A percentile compares a stretch with the other conserved stretches of the same genome.
Evolutionary conservation across 257 asterid genomes (phyloP).

Genomic region (Jasminum sambac): DNA sequence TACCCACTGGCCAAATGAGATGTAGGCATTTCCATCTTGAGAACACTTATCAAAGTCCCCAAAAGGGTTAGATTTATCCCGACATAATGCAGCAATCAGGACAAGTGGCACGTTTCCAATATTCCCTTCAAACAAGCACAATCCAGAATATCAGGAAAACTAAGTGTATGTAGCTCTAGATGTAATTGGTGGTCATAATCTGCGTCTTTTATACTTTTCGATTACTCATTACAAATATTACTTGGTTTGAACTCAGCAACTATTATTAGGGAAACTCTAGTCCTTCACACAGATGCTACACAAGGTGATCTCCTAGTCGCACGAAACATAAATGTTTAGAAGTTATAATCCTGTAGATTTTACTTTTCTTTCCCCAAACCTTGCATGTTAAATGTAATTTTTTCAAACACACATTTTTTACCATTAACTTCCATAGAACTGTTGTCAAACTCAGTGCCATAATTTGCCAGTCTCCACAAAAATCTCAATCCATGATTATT

Average conservation of each 20-base stretch:
- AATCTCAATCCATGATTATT: background rate
- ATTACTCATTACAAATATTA: background rate
- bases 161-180: background rate
- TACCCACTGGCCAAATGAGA: slow-evolving; percentile 99
- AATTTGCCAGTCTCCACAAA: background rate
- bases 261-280: background rate
- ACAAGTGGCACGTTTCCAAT: slow-evolving; percentile 99
- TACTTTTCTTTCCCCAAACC: background rate
- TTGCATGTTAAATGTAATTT: background rate
- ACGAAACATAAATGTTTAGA: background rate
- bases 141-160: slow-evolving; percentile 12
- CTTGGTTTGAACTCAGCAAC: background rate
- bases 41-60: slow-evolving; percentile 76
- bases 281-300: background rate
- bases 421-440: background rate
- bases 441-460: background rate
- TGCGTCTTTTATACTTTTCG: background rate
- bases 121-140: slow-evolving; percentile 60
- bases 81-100: slow-evolving; percentile 87
- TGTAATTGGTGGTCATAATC: background rate
- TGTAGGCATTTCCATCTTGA: slow-evolving; percentile 96
- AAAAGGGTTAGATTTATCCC: slow-evolving; percentile 86
- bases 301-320: background rate
- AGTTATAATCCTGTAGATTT: background rate
- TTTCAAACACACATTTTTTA: background rate